These are phyloP conservation scores for Penicillium nordicum DNA, from an alignment of 2,329 filamentous ascomycete species.

Conservation along the genomic window DNA sequence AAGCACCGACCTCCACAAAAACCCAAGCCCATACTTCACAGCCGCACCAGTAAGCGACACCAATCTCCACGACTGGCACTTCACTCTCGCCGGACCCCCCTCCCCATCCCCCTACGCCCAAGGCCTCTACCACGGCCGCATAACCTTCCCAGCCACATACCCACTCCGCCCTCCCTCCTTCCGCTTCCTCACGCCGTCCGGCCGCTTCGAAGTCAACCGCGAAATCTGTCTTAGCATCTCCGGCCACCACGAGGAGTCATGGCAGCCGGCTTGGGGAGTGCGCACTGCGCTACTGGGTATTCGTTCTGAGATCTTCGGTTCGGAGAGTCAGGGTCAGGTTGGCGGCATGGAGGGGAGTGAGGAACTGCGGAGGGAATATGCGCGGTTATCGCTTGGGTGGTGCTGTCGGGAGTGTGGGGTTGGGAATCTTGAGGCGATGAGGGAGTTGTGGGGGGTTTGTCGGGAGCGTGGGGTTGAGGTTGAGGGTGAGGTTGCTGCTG, in stretches of 20 bases:
- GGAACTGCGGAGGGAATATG: slow-evolving; percentile 64
- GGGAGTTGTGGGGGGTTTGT: slow-evolving; percentile 27
- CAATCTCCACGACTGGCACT: slow-evolving; percentile 98
- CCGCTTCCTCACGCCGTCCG: slow-evolving; percentile 87
- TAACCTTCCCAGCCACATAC: slow-evolving; percentile 83
- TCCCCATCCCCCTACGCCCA: slow-evolving; percentile 72
- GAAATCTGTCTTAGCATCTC: slow-evolving; percentile 95
- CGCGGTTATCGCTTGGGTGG: slow-evolving; percentile 63
- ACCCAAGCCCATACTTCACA: slow-evolving; percentile 80
- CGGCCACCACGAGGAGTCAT: slow-evolving; percentile 95
- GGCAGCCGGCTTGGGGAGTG: slow-evolving; percentile 97
- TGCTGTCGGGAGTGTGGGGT: slow-evolving; percentile 65
- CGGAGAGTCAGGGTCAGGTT: slow-evolving; percentile 79
- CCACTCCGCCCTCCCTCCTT: slow-evolving; percentile 92
- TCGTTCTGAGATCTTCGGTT: slow-evolving; percentile 82
- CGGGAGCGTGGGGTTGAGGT: slow-evolving; percentile 34
- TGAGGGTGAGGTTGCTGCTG: slow-evolving; percentile 1
- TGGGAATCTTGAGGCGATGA: slow-evolving; percentile 49
- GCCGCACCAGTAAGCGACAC: slow-evolving; percentile 75
- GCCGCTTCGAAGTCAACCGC: slow-evolving; percentile 91
- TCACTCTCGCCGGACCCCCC: slow-evolving; percentile 88
- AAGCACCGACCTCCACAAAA: slow-evolving; percentile 76
- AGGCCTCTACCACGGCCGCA: slow-evolving; percentile 93
- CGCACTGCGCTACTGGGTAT: slow-evolving; percentile 79
- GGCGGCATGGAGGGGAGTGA: slow-evolving; percentile 79